phyloP scores from a whole-genome alignment of 805 yeast genomes.

The Dipodascus albidus region DNA sequence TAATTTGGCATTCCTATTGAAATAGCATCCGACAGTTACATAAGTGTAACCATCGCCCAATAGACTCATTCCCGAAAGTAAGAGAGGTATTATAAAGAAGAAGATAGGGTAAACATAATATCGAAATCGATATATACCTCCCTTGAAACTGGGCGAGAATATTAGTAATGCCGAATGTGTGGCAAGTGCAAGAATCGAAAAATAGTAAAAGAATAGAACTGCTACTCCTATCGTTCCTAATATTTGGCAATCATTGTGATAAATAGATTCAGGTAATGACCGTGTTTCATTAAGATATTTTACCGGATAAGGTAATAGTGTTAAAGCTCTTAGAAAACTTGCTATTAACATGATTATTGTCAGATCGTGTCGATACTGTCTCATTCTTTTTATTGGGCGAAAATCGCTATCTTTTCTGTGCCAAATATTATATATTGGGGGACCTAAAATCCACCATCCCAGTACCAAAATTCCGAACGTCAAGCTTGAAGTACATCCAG shows the following conservation, averaged over 20 bases:
- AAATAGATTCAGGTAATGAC: background rate
- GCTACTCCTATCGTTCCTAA: background rate
- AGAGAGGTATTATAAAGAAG: background rate
- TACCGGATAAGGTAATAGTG: background rate
- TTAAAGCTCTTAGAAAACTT: background rate
- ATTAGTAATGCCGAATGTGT: background rate
- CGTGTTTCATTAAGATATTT: background rate
- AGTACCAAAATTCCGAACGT: background rate
- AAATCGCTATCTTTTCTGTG: background rate
- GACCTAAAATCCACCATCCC: background rate
- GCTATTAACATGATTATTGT: background rate
- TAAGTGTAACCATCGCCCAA: background rate
- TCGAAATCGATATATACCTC: background rate
- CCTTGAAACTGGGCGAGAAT: background rate
- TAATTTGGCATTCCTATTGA: background rate
- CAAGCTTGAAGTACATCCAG: too few relatives aligned
- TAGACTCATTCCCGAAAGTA: background rate
- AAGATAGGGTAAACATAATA: too few relatives aligned
- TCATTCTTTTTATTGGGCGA: background rate
- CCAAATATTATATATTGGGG: background rate
- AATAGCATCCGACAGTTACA: background rate
- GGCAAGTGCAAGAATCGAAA: background rate
- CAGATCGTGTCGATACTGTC: background rate
- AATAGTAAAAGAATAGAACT: background rate
- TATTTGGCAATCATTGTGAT: background rate